Evolutionary conservation across 768 basidiomycete species (phyloP).

Genomic region (Lactarius sp.): DNA sequence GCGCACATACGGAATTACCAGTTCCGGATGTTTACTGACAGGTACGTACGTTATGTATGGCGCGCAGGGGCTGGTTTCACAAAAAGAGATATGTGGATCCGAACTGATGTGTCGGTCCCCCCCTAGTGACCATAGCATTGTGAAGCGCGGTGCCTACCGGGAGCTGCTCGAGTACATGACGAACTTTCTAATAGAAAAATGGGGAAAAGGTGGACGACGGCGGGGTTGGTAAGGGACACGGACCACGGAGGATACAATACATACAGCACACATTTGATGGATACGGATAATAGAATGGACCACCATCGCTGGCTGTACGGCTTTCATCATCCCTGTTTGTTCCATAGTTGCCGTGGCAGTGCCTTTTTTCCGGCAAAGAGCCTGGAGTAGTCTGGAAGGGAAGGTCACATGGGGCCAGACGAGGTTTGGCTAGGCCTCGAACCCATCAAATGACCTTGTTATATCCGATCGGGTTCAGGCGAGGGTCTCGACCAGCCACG

Average conservation of each 20-base stretch:
- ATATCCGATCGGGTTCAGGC: slow-evolving; percentile 19
- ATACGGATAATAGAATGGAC: too few relatives aligned
- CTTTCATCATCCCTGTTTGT: not conserved
- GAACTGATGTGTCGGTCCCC: not conserved
- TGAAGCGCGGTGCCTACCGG: slow-evolving; percentile 65
- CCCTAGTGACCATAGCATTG: slow-evolving; percentile 74
- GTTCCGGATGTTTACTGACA: slow-evolving; percentile 97
- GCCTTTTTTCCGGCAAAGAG: not conserved
- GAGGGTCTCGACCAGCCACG: slow-evolving; percentile 16
- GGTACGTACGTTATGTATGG: slow-evolving; percentile 38
- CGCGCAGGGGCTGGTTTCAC: not conserved
- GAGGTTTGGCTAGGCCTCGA: slow-evolving; percentile 3
- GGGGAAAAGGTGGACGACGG: slow-evolving; percentile 76
- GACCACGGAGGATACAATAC: too few relatives aligned
- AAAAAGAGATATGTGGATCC: not conserved
- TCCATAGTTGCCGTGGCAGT: not conserved
- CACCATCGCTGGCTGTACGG: not conserved
- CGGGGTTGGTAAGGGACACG: slow-evolving; percentile 47
- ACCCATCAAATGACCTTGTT: not conserved
- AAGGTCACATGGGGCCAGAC: slow-evolving; percentile 3
- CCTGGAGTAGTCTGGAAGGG: slow-evolving; percentile 12
- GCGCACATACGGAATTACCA: slow-evolving; percentile 67
- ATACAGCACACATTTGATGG: too few relatives aligned
- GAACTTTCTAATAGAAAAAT: slow-evolving; percentile 81
- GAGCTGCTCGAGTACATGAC: slow-evolving; percentile 89